Percentiles rank a stretch among this genome's conserved stretches.
Conservation (phyloP, 306 rosid genomes). For the Comarum palustre region DNA sequence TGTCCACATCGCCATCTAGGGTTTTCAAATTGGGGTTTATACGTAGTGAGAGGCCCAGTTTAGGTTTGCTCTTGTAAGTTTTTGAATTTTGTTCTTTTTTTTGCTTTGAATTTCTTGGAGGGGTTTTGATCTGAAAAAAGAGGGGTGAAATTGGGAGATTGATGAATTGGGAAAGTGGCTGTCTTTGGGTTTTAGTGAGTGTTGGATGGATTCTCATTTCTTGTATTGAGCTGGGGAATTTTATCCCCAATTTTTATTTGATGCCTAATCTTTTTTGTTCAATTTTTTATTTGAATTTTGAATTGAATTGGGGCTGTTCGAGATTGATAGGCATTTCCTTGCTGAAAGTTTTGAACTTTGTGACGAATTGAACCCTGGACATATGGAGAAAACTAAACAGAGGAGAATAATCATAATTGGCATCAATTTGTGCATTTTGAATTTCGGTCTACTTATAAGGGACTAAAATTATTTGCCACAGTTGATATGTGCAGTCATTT, state of each 20-base stretch:
- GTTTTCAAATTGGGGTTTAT: constrained; percentile 37
- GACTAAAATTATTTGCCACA: constrained; percentile 30
- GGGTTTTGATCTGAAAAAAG: constrained; percentile 18
- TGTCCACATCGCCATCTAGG: constrained; percentile 50
- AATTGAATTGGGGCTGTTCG: constrained; percentile 15
- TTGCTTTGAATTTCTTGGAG: constrained; percentile 4
- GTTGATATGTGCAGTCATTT: constrained; percentile 74
- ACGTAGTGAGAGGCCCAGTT: constrained; percentile 26
- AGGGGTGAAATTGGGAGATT: constrained; percentile 15
- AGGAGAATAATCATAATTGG: constrained; percentile 18
- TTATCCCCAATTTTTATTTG: background rate
- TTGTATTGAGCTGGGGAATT: constrained; percentile 18
- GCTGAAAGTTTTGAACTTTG: constrained; percentile 20
- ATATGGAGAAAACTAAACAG: constrained; percentile 5
- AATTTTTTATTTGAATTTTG: background rate
- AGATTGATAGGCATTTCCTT: background rate
- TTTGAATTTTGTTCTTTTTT: constrained; percentile 10
- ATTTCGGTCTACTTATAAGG: constrained; percentile 13
- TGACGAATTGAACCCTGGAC: constrained; percentile 19
- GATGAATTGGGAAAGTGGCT: constrained; percentile 3
- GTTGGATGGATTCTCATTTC: constrained; percentile 21
- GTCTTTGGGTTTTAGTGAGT: constrained; percentile 18
- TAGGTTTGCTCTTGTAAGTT: constrained; percentile 19
- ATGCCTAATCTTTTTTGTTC: constrained; percentile 6
- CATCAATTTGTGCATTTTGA: constrained; percentile 15